phyloP scores from a whole-genome alignment of 805 yeast genomes.

The Candida yuanshanica region DNA sequence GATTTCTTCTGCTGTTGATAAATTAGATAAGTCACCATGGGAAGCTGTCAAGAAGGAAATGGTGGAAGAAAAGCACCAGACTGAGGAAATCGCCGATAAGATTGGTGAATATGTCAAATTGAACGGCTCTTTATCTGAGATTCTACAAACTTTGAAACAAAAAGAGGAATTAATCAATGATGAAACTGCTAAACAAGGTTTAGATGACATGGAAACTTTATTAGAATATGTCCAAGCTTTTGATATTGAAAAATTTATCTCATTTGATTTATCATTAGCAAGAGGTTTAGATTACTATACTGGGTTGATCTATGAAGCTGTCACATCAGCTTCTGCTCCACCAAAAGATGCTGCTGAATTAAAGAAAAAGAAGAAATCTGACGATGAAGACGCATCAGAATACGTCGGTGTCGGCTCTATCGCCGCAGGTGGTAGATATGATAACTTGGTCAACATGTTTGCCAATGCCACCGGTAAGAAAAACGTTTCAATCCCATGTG shows the following conservation, averaged over 20 bases:
- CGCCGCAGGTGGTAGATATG: slow-evolving; percentile 99
- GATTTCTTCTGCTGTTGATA: slow-evolving; percentile 93
- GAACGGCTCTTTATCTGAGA: slow-evolving; percentile 67
- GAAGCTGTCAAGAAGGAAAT: slow-evolving; percentile 88
- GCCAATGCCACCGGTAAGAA: slow-evolving; percentile 76
- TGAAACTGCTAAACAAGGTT: slow-evolving; percentile 72
- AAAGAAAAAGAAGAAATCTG: slow-evolving; percentile 43
- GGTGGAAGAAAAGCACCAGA: slow-evolving; percentile 83
- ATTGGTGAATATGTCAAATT: slow-evolving; percentile 89
- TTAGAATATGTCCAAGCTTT: slow-evolving; percentile 81
- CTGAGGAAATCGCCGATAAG: slow-evolving; percentile 86
- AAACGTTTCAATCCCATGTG: slow-evolving; percentile 83
- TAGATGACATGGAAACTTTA: slow-evolving; percentile 70
- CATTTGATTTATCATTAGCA: slow-evolving; percentile 91
- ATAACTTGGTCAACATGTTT: slow-evolving; percentile 95
- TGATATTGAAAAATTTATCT: slow-evolving; percentile 57
- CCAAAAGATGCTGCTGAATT: slow-evolving; percentile 72
- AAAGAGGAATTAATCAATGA: slow-evolving; percentile 58
- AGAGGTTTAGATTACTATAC: slow-evolving; percentile 98
- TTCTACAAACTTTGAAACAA: slow-evolving; percentile 46
- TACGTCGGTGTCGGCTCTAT: slow-evolving; percentile 98
- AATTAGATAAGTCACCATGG: slow-evolving; percentile 95
- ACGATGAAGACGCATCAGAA: slow-evolving; percentile 89
- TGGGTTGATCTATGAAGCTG: slow-evolving; percentile 94
- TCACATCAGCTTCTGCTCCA: slow-evolving; percentile 94